Percentiles rank a stretch among this genome's conserved stretches.
Conservation (phyloP, 441 rosid genomes). For the Syzygium malaccense region DNA sequence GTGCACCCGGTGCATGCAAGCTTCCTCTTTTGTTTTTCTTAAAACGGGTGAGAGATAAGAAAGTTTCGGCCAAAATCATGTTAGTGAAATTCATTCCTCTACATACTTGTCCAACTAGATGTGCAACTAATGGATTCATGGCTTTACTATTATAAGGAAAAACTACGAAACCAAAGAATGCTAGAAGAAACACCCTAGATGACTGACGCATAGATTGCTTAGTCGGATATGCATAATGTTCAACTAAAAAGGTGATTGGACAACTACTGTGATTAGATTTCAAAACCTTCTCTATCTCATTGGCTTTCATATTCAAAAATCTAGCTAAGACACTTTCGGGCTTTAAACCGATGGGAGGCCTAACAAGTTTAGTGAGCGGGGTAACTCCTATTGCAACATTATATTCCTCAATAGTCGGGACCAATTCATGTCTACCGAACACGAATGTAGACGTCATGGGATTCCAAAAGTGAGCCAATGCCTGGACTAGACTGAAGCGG, state of each 20-base stretch:
- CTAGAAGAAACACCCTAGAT: neutral
- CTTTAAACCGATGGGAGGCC: neutral
- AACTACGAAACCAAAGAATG: neutral
- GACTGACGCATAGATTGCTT: neutral
- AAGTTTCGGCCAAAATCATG: neutral
- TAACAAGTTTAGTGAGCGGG: neutral
- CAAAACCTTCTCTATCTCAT: neutral
- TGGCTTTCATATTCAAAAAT: neutral
- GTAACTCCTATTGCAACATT: neutral
- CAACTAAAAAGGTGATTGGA: neutral
- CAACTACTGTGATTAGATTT: neutral
- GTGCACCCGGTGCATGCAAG: neutral
- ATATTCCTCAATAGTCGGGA: neutral
- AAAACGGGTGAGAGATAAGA: neutral
- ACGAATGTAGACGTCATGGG: neutral
- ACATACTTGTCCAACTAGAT: neutral
- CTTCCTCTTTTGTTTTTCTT: neutral
- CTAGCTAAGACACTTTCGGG: neutral
- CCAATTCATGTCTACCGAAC: neutral
- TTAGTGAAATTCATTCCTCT: neutral
- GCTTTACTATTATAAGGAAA: neutral
- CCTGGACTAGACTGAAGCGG: neutral
- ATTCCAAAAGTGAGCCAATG: neutral
- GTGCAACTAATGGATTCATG: neutral
- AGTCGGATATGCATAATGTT: neutral